Percentiles rank a stretch among this genome's conserved stretches.
These are phyloP conservation scores for Spergularia azorica DNA, from an alignment of 179 eudicot species.

Conservation along the genomic window DNA sequence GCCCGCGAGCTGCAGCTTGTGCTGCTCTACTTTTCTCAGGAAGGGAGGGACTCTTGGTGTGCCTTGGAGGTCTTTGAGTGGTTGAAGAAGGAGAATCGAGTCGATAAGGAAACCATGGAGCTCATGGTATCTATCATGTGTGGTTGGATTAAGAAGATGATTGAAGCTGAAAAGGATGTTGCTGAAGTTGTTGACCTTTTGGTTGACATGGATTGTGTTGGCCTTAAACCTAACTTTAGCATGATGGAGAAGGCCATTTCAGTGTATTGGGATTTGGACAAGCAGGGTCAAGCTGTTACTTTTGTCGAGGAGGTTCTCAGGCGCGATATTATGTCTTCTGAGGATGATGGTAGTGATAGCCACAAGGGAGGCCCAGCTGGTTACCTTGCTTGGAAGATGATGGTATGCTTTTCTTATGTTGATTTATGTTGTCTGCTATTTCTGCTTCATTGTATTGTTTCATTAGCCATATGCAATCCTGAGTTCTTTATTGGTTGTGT, in stretches of 20 bases:
- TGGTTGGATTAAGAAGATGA: constrained; percentile 82
- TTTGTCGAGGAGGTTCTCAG: constrained; percentile 73
- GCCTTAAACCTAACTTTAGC: constrained; percentile 74
- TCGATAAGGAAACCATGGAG: constrained; percentile 95
- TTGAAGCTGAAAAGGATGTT: constrained; percentile 50
- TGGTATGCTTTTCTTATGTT: constrained; percentile 40
- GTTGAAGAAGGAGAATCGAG: constrained; percentile 83
- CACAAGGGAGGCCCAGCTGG: constrained; percentile 85
- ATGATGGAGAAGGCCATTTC: constrained; percentile 94
- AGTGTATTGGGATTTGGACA: constrained; percentile 69
- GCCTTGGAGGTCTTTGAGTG: constrained; percentile 96
- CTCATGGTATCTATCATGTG: constrained; percentile 97
- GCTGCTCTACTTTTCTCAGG: constrained; percentile 83
- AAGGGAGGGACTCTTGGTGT: constrained; percentile 98
- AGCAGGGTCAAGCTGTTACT: constrained; percentile 53
- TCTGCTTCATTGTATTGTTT: neutral
- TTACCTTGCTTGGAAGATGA: constrained; percentile 81
- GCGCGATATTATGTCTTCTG: constrained; percentile 46
- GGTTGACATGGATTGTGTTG: constrained; percentile 97
- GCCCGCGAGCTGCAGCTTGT: constrained; percentile 81
- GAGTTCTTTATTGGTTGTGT: too few species aligned
- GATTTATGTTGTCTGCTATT: too few species aligned
- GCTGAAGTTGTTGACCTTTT: constrained; percentile 75
- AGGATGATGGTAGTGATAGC: constrained; percentile 40
- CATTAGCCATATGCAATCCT: too few species aligned